A percentile compares a stretch with the other conserved stretches of the same genome.
Evolutionary conservation across 148 eudicot species (phyloP).

Genomic region (Amaranthus cruentus): DNA sequence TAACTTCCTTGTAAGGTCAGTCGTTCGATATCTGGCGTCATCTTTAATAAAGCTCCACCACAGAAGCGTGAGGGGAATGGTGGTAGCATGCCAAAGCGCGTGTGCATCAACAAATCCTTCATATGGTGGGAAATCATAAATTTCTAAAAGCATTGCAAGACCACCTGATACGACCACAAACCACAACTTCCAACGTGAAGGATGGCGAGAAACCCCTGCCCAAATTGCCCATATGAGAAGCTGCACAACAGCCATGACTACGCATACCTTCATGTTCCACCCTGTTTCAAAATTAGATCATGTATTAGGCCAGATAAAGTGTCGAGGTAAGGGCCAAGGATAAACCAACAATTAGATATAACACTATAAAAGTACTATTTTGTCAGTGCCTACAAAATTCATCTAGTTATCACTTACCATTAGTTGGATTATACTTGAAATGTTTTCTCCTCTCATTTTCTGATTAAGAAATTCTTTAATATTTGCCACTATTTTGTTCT

Average conservation of each 20-base stretch:
- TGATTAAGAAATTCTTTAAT: too few relatives aligned
- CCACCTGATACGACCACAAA: conserved; percentile 69
- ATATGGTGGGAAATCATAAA: conserved; percentile 81
- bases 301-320: not conserved
- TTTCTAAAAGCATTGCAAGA: conserved; percentile 72
- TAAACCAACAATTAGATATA: too few relatives aligned
- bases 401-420: too few relatives aligned
- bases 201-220: conserved; percentile 70
- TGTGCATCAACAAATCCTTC: conserved; percentile 72
- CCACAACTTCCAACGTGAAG: conserved; percentile 83
- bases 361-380: too few relatives aligned
- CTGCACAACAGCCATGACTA: conserved; percentile 63
- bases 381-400: too few relatives aligned
- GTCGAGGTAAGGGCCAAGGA: too few relatives aligned
- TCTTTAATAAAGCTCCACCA: conserved; percentile 96
- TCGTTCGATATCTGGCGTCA: conserved; percentile 63
- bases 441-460: too few relatives aligned
- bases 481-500: not conserved
- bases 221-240: conserved; percentile 74
- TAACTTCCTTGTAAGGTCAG: conserved; percentile 50
- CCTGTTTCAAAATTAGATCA: conserved; percentile 36
- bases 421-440: too few relatives aligned
- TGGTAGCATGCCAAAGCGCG: conserved; percentile 89
- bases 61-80: conserved; percentile 68
- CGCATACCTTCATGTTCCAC: conserved; percentile 92